Evolutionary conservation across 345 rosid species (phyloP).

Genomic region (Limnanthes douglasii): DNA sequence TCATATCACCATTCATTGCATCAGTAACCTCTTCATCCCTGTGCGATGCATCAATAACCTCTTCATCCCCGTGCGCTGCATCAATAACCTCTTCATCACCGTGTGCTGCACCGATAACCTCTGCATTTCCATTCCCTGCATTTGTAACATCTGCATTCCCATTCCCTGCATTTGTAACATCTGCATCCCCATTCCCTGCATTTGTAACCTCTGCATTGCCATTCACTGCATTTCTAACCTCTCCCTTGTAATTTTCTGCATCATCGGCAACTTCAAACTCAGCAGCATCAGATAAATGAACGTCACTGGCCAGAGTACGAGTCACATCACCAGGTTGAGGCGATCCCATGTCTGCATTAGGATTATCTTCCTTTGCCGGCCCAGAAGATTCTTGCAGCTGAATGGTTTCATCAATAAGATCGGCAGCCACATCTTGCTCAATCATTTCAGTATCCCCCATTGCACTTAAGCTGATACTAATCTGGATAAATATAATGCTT

Average conservation of each 20-base stretch:
- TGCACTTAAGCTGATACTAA: conserved; percentile 8
- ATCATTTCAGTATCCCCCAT: conserved; percentile 42
- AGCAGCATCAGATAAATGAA: conserved; percentile 17
- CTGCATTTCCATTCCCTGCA: too few relatives aligned
- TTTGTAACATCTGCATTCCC: too few relatives aligned
- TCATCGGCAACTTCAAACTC: conserved; percentile 10
- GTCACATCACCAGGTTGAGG: conserved; percentile 17
- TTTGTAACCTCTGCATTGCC: too few relatives aligned
- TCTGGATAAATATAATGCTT: too few relatives aligned
- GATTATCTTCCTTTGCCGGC: conserved; percentile 5
- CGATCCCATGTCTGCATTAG: conserved; percentile 13
- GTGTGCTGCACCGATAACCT: conserved; percentile 3
- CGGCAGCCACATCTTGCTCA: conserved; percentile 15
- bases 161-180: too few relatives aligned
- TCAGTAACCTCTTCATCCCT: conserved; percentile 5
- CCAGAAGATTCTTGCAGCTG: conserved; percentile 13
- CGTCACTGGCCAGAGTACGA: conserved; percentile 25
- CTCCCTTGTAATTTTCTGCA: too few relatives aligned
- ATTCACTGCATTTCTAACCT: too few relatives aligned
- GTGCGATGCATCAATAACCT: background rate
- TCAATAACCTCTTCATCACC: conserved; percentile 6
- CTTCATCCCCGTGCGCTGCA: conserved; percentile 8
- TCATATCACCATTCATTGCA: conserved; percentile 7
- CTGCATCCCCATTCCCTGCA: too few relatives aligned
- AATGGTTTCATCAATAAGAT: conserved; percentile 14